phyloP scores from a whole-genome alignment of 352 stramenopile genomes.

The Elongisporangium undulatum region DNA sequence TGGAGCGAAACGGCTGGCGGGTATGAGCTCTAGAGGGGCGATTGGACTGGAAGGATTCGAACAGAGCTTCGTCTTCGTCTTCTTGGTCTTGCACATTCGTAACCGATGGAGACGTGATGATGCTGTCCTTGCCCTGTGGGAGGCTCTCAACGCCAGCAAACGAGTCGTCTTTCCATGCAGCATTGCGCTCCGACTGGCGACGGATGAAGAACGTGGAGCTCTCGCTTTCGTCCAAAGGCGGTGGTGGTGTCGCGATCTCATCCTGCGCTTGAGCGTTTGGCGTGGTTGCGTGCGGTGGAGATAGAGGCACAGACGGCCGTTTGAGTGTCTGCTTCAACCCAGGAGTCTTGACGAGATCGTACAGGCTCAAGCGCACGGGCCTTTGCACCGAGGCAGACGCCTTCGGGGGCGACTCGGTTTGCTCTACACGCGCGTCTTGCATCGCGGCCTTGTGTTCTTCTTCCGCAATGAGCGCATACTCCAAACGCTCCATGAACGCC shows the following conservation, averaged over 20 bases:
- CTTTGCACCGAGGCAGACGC: constrained; percentile 6
- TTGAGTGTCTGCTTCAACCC: constrained; percentile 10
- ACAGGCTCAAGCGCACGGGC: constrained; percentile 30
- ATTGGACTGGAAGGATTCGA: not conserved
- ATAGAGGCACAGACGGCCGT: not conserved
- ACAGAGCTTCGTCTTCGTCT: not conserved
- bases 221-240: constrained; percentile 6
- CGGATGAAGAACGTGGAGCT: constrained; percentile 15
- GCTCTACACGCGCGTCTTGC: constrained; percentile 2
- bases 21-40: not conserved
- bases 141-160: not conserved
- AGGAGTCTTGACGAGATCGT: constrained; percentile 33
- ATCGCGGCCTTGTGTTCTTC: not conserved
- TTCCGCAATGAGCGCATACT: not conserved
- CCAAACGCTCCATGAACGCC: constrained; percentile 2
- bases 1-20: not conserved
- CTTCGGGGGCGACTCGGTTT: constrained; percentile 2
- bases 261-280: not conserved
- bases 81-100: not conserved
- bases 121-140: constrained; percentile 1
- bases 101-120: not conserved
- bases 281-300: not conserved
- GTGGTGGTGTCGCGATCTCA: not conserved
- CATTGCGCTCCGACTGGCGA: constrained; percentile 7
- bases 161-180: not conserved